Base-by-base conservation (phyloP, 169 alveolate genomes). In the Plasmodium falciparum region DNA sequence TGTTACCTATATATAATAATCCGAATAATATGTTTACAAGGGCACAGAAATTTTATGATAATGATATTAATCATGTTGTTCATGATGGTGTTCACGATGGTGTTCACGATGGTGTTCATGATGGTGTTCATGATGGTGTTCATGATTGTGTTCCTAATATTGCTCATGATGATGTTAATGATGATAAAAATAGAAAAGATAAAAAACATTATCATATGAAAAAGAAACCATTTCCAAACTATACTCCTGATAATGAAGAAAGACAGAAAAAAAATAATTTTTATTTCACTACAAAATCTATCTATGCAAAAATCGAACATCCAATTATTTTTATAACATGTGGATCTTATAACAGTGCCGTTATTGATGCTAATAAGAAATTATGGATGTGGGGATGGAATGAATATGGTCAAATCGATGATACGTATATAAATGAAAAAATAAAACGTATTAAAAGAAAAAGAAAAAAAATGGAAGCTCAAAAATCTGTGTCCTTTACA, bases 351-450 rank as follows among this genome's bases (percentile, higher is more conserved):
- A 45, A 65, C 45, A 78, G 78, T 33, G 78, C 78, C 9, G 24
- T 78, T 4, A 78, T 78, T 0, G 89, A 78, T 11, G 89, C 78
- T 4, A 54, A 83, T 15, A 67, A 62, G 50, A 50, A 69, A 49
- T 26, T 69, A 56, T 83, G 91, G 91, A 33, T 69, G 39, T 83
- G 91, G 91, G 83, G 83, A 15, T 83, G 91, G 91, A 83, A 83
- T 15, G 56, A 83, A 73, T 69, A 17, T 54, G 83, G 91, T 5
- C 91, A 83, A 47, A 69, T 69, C 7, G 85, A 69, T 47, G 45
- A 39, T 15, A 20, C 80, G 0, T 69, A 83, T 26, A 50, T 61
- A 20, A 26, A 43, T 56, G 85, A 83, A 12, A 69, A 69, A 56
- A 22, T 43, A 52, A 69, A 83, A 63, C 50, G n/a, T 45, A 67